A percentile compares a stretch with the other conserved stretches of the same genome.
These are phyloP conservation scores for Narthecium ossifragum DNA, from an alignment of 106 monocot species.

Conservation along the genomic window DNA sequence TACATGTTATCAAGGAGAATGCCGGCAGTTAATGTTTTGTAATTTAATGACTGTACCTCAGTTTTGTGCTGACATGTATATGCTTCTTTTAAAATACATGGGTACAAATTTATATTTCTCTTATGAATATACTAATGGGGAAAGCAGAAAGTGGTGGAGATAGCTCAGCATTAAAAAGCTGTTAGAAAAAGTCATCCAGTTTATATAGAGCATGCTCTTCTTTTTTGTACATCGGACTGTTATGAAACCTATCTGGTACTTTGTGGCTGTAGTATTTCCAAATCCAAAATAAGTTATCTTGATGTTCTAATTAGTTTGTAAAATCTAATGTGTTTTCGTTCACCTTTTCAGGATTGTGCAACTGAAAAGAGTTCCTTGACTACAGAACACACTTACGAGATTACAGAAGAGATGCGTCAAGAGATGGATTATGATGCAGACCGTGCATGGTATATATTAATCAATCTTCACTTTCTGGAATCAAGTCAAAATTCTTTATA, in stretches of 20 bases:
- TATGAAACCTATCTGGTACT: background rate
- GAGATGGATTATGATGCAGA: slow-evolving; percentile 96
- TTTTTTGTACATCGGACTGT: background rate
- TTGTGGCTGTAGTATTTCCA: background rate
- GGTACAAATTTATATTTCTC: too few relatives aligned
- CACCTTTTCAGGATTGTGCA: slow-evolving; percentile 28
- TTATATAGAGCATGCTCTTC: background rate
- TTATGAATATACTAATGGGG: too few relatives aligned
- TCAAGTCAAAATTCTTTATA: too few relatives aligned
- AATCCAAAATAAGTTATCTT: background rate
- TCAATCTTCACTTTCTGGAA: too few relatives aligned
- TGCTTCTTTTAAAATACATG: too few relatives aligned
- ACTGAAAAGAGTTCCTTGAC: slow-evolving; percentile 27
- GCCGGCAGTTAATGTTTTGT: too few relatives aligned
- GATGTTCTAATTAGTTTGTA: background rate
- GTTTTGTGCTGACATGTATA: too few relatives aligned
- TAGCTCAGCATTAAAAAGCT: too few relatives aligned
- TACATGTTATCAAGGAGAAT: too few relatives aligned
- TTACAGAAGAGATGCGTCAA: slow-evolving; percentile 76
- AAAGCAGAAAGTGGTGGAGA: too few relatives aligned
- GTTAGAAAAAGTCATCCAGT: too few relatives aligned
- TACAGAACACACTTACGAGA: slow-evolving; percentile 36
- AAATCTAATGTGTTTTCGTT: background rate
- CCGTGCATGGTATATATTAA: slow-evolving; percentile 75
- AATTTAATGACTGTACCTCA: too few relatives aligned